Conservation (phyloP, 352 stramenopile species). For the Pseudoperonospora humuli region DNA sequence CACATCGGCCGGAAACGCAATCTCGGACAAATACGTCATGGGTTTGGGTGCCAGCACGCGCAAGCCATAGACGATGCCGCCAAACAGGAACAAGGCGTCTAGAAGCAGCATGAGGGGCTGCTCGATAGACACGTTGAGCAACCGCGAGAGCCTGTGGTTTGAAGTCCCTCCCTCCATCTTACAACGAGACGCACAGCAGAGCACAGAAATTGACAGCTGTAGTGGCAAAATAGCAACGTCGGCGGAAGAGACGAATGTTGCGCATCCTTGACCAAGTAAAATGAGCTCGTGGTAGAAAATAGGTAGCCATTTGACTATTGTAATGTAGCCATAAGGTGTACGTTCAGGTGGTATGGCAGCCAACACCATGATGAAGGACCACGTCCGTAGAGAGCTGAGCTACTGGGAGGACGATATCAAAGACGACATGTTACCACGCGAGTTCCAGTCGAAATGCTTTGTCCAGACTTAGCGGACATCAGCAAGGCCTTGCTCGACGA, state of each 20-base stretch:
- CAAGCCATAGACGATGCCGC: constrained; percentile 41
- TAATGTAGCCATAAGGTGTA: constrained; percentile 7
- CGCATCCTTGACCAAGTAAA: constrained; percentile 4
- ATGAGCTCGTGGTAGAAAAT: not conserved
- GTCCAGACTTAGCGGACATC: constrained; percentile 37
- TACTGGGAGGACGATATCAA: constrained; percentile 62
- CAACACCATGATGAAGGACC: constrained; percentile 55
- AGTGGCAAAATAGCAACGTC: not conserved
- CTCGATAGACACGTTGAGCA: constrained; percentile 14
- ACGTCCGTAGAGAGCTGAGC: constrained; percentile 51
- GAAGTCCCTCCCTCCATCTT: constrained; percentile 11
- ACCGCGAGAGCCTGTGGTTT: not conserved
- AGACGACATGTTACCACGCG: constrained; percentile 47
- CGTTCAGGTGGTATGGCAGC: constrained; percentile 10
- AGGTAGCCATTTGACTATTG: not conserved
- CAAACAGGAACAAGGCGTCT: constrained; percentile 41
- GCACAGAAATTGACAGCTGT: not conserved
- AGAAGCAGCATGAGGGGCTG: constrained; percentile 21
- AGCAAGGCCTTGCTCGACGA: too few species aligned
- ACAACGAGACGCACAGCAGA: not conserved
- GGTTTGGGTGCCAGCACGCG: constrained; percentile 45
- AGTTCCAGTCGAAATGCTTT: constrained; percentile 46
- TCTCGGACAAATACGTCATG: constrained; percentile 76
- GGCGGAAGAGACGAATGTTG: constrained; percentile 18
- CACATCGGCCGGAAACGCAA: constrained; percentile 63